These are phyloP conservation scores for Fraxinus xanthoxyloides DNA, from an alignment of 305 asterid species.

Conservation along the genomic window DNA sequence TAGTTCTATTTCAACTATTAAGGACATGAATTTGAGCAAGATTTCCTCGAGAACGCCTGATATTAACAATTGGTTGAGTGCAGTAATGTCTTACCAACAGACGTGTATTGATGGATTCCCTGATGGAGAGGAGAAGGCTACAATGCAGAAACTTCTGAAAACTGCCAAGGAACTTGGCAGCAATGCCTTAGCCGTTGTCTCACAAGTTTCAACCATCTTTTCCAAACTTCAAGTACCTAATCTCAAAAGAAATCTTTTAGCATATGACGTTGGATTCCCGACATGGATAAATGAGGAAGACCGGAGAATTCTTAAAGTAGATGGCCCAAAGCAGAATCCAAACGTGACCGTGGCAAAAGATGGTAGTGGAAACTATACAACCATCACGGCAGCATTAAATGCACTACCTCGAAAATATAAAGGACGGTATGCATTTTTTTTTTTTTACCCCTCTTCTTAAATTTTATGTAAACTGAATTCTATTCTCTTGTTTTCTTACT, in stretches of 20 bases:
- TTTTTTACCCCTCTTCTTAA: too few species aligned
- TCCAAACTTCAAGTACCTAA: slow-evolving; percentile 17
- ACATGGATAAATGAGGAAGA: slow-evolving; percentile 48
- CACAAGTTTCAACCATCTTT: slow-evolving; percentile 28
- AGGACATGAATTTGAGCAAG: slow-evolving; percentile 21
- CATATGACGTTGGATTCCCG: slow-evolving; percentile 26
- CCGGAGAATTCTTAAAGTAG: slow-evolving; percentile 50
- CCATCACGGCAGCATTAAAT: slow-evolving; percentile 56
- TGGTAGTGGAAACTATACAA: slow-evolving; percentile 57
- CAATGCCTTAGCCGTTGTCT: slow-evolving; percentile 62
- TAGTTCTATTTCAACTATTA: slow-evolving; percentile 35
- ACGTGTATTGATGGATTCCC: slow-evolving; percentile 78
- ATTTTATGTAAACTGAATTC: not conserved
- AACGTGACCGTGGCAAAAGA: slow-evolving; percentile 75
- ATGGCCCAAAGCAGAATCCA: slow-evolving; percentile 30
- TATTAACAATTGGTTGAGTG: slow-evolving; percentile 70
- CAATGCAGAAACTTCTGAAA: slow-evolving; percentile 36
- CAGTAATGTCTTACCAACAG: slow-evolving; percentile 69
- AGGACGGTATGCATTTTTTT: slow-evolving; percentile 46
- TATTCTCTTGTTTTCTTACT: not conserved
- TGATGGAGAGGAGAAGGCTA: slow-evolving; percentile 48
- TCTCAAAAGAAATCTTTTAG: slow-evolving; percentile 42
- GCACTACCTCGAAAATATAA: slow-evolving; percentile 54
- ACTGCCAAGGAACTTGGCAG: slow-evolving; percentile 49
- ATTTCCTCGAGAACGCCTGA: slow-evolving; percentile 33